A percentile compares a stretch with the other conserved stretches of the same genome.
Evolutionary conservation across 345 rosid species (phyloP).

Genomic region (Odontarrhena argentea): DNA sequence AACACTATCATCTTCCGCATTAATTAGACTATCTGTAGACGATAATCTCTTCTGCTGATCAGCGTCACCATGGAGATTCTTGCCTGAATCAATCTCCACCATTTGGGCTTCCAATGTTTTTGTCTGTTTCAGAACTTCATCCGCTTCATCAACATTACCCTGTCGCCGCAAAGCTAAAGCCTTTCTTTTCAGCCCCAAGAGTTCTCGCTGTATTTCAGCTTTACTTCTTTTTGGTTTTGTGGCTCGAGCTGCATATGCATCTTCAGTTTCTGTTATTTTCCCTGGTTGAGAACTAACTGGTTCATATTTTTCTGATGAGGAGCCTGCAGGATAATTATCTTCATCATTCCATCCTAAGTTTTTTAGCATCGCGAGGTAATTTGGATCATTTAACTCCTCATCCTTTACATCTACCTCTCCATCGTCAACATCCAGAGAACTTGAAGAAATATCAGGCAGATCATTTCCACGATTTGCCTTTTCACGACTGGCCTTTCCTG

Average conservation of each 20-base stretch:
- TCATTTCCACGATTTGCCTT: constrained; percentile 34
- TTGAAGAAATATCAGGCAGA: constrained; percentile 36
- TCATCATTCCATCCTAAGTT: constrained; percentile 75
- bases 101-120: constrained; percentile 66
- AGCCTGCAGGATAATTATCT: constrained; percentile 38
- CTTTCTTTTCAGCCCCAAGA: constrained; percentile 78
- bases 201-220: constrained; percentile 82
- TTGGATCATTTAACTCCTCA: constrained; percentile 68
- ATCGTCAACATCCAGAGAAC: constrained; percentile 36
- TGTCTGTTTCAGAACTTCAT: constrained; percentile 60
- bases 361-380: constrained; percentile 56
- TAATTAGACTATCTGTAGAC: constrained; percentile 30
- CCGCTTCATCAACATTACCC: constrained; percentile 78
- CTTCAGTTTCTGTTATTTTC: constrained; percentile 28
- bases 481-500: constrained; percentile 21
- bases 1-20: constrained; percentile 48
- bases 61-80: constrained; percentile 41
- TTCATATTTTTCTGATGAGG: constrained; percentile 33
- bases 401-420: constrained; percentile 66
- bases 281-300: constrained; percentile 38
- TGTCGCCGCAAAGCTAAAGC: constrained; percentile 76
- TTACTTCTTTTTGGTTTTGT: constrained; percentile 56
- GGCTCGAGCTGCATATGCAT: constrained; percentile 28
- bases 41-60: constrained; percentile 27
- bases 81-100: constrained; percentile 57